Evolutionary conservation across 106 monocot genomes (phyloP), one percentile per base, ranked within the genome.

Genomic region (Platanthera zijinensis): DNA sequence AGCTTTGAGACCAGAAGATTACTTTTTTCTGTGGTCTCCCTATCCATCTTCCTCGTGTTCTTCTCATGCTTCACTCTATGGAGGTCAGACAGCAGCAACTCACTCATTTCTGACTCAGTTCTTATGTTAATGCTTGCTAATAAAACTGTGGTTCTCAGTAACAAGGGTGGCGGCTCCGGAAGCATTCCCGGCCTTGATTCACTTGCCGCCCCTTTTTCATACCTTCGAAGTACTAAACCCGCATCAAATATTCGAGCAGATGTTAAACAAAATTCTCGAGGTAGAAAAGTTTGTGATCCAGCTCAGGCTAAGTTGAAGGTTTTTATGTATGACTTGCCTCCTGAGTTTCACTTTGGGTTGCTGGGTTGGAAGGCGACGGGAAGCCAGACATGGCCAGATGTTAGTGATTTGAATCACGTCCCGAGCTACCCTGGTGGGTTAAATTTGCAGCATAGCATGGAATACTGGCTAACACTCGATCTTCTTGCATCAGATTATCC

Each of bases 391-490:
- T 88, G 86, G 91, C 88, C 88, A 3, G 87, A 97, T 74, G 69
- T 91, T 7, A n/a, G 76, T n/a, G 59, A 78, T 5, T 28, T 71
- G 11, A 15, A 78, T 53, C 28, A 10, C 13, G 14, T 94, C 21
- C 96, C 93, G 3, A 67, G 53, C 13, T 93, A 97, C 78, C 91
- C 93, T 10, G 93, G 96, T 6, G 96, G 93, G 13, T 79, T 97
- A 53, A 93, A 93, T 84, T 57, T 91, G 81, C 96, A 97, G 30
- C 96, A 97, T 71, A 91, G 93, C 59, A 78, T 93, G 17, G 96
- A 93, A 74, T 97, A 97, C 62, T 97, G 96, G 96, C 80, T 97
- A 10, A 91, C 89, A 17, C 73, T 97, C 47, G 96, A 97, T 82
- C 84, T 97, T 59, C 84, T 94, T 0, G 82, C 85, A 18, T 97